These are phyloP conservation scores for Coniochaeta hoffmannii DNA, from an alignment of 2,329 filamentous ascomycete genomes.

Conservation along the genomic window DNA sequence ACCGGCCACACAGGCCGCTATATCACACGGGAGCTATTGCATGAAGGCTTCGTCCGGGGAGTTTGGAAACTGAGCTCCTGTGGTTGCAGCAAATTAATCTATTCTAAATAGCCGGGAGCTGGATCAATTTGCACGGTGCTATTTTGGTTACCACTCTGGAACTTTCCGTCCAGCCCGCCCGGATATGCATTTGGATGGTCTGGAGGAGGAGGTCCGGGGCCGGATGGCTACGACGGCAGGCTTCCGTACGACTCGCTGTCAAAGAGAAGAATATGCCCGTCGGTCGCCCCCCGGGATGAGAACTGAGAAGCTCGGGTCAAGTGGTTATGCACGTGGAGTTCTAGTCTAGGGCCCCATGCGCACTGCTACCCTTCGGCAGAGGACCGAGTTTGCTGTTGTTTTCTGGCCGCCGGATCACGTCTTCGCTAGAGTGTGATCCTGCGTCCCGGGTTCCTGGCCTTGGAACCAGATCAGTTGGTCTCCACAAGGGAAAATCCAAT, in stretches of 20 bases:
- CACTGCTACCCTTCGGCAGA: background rate
- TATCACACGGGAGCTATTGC: background rate
- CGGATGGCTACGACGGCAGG: background rate
- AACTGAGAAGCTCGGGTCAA: too few relatives aligned
- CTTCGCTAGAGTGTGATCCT: background rate
- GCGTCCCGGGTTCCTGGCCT: background rate
- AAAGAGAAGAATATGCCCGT: too few relatives aligned
- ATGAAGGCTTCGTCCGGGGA: background rate
- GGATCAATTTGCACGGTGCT: conserved; percentile 15
- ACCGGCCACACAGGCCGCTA: background rate
- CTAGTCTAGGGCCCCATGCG: background rate
- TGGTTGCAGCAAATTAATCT: conserved; percentile 14
- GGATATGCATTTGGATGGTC: too few relatives aligned
- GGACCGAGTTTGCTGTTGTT: background rate
- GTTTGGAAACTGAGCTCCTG: background rate
- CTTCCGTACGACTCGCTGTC: too few relatives aligned
- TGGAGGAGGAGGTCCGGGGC: background rate
- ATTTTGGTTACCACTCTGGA: conserved; percentile 17
- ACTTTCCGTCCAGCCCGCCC: conserved; percentile 5
- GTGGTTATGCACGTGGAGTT: background rate
- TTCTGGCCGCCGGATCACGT: background rate
- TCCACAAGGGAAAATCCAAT: too few relatives aligned
- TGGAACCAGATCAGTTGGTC: background rate
- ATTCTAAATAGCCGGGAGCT: conserved; percentile 15
- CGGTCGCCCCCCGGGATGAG: too few relatives aligned